Percentiles rank a stretch among this genome's conserved stretches.
These are phyloP conservation scores for Pestalotiopsis sp. DNA, from an alignment of 2,329 filamentous ascomycete species.

Conservation along the genomic window DNA sequence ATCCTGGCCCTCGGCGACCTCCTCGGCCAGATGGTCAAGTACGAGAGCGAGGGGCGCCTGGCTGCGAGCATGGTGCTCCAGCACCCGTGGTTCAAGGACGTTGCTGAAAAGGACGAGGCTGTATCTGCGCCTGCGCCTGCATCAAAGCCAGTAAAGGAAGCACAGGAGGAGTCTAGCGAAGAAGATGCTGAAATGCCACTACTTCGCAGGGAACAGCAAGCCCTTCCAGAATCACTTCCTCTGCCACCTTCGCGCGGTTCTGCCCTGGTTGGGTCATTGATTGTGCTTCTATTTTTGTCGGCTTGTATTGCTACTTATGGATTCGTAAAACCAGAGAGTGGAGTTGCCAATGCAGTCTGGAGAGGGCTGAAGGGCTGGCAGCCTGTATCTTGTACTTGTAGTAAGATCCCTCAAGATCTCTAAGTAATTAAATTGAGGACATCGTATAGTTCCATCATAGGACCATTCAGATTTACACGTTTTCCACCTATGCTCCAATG, in stretches of 20 bases:
- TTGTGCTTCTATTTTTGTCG: neutral
- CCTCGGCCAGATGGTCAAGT: slow-evolving; percentile 6
- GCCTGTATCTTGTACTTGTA: neutral
- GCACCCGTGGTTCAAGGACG: slow-evolving; percentile 4
- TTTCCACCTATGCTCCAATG: neutral
- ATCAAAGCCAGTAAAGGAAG: neutral
- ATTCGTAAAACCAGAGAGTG: neutral
- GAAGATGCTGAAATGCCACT: neutral
- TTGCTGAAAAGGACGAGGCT: neutral
- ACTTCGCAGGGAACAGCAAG: neutral
- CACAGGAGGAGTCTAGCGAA: neutral
- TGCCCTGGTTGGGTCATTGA: neutral
- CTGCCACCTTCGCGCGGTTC: neutral
- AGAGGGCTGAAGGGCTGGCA: neutral
- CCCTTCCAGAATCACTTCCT: neutral
- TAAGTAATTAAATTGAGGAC: neutral
- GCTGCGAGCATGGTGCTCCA: neutral
- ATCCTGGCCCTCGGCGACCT: slow-evolving; percentile 6
- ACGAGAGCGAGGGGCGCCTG: neutral
- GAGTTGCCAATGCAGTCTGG: neutral
- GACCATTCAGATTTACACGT: neutral
- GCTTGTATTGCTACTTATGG: neutral
- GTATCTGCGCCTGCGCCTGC: neutral
- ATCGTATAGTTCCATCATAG: neutral
- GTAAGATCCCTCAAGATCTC: neutral